Conservation (phyloP, 2,329 filamentous ascomycete species). For the Calonectria montana region DNA sequence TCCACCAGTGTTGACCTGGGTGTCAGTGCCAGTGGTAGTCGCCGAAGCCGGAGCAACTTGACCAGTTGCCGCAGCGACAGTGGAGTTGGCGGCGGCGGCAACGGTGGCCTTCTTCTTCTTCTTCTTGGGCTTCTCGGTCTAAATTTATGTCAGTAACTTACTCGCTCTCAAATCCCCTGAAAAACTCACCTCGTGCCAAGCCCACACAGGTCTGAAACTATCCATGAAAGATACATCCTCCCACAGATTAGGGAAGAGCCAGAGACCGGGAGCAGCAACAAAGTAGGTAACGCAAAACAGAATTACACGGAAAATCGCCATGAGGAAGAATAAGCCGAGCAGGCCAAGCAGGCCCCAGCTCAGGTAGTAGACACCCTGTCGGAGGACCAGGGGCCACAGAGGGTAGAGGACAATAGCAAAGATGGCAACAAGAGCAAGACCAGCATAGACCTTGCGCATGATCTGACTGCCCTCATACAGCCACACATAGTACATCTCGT, state of each 20-base stretch:
- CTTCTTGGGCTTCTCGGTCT: constrained; percentile 59
- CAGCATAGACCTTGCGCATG: constrained; percentile 93
- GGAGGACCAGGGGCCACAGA: constrained; percentile 91
- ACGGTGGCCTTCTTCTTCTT: constrained; percentile 64
- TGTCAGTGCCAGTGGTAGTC: constrained; percentile 67
- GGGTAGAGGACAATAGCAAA: constrained; percentile 95
- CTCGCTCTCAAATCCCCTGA: not conserved
- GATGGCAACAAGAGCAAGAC: constrained; percentile 82
- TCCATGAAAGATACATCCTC: constrained; percentile 99
- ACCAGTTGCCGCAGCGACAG: constrained; percentile 65
- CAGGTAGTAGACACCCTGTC: constrained; percentile 96
- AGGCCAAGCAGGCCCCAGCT: constrained; percentile 93
- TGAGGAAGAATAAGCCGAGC: constrained; percentile 93
- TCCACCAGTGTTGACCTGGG: constrained; percentile 60
- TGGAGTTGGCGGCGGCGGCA: constrained; percentile 49
- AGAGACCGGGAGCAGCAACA: constrained; percentile 84
- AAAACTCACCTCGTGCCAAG: constrained; percentile 89
- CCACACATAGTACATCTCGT: constrained; percentile 96
- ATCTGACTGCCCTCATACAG: constrained; percentile 94
- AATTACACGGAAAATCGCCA: constrained; percentile 97
- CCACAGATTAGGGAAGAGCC: constrained; percentile 97
- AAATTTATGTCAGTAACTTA: constrained; percentile 32
- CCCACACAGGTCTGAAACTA: constrained; percentile 95
- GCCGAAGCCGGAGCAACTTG: constrained; percentile 64
- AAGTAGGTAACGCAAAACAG: constrained; percentile 96